A percentile compares a stretch with the other conserved stretches of the same genome.
These are phyloP conservation scores for Cylindrotheca closterium DNA, from an alignment of 108 stramenopile species.

Conservation along the genomic window DNA sequence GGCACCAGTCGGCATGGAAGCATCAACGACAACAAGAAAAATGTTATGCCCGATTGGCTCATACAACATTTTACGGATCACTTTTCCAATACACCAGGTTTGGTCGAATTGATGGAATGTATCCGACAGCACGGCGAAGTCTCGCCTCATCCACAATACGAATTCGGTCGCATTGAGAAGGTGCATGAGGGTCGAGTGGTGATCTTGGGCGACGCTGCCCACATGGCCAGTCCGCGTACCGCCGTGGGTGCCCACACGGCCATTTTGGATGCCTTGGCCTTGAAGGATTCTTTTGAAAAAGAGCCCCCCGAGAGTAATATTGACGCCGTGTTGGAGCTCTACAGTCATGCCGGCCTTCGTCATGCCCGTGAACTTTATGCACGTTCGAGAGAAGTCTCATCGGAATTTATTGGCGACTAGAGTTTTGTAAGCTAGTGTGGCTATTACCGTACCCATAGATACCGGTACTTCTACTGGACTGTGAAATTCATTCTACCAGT, in stretches of 20 bases:
- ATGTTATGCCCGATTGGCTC: slow-evolving; percentile 6
- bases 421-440: no score
- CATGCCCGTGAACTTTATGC: slow-evolving; percentile 13
- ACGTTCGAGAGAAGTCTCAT: slow-evolving; percentile 5
- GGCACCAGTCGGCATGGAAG: slow-evolving; percentile 14
- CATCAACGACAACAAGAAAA: background rate
- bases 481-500: no score
- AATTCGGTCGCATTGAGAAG: slow-evolving; percentile 16
- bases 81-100: slow-evolving; percentile 7
- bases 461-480: no score
- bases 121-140: slow-evolving; percentile 12
- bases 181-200: slow-evolving; percentile 13
- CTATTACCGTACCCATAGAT: no score
- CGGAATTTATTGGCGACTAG: slow-evolving; percentile 3
- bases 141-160: slow-evolving; percentile 16
- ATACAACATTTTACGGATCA: slow-evolving; percentile 7
- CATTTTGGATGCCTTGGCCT: slow-evolving; percentile 22
- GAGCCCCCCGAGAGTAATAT: background rate
- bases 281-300: slow-evolving; percentile 3
- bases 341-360: slow-evolving; percentile 4
- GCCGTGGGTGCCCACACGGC: slow-evolving; percentile 23
- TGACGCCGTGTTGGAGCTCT: slow-evolving; percentile 1
- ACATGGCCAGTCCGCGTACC: slow-evolving; percentile 26
- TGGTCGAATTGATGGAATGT: slow-evolving; percentile 11
- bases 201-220: slow-evolving; percentile 19